Percentiles rank a stretch among this genome's conserved stretches.
Evolutionary conservation across 2,329 filamentous ascomycete genomes (phyloP).

Genomic region (Aspergillus alliaceus): DNA sequence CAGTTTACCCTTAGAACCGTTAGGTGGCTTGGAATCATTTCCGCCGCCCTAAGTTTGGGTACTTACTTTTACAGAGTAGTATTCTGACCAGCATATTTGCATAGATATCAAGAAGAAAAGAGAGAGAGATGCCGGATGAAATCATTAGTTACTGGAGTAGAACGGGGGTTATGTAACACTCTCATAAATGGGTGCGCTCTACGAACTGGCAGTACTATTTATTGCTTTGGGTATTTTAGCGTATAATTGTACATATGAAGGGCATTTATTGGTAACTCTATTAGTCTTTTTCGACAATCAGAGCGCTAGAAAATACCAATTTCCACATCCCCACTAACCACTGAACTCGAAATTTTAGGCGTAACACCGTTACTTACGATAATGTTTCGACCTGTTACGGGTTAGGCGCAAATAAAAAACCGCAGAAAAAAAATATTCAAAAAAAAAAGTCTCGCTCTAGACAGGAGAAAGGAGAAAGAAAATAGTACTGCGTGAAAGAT

Average conservation of each 20-base stretch:
- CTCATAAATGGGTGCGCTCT: background rate
- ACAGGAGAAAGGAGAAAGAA: background rate
- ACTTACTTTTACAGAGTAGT: background rate
- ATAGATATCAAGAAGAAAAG: background rate
- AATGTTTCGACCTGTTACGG: background rate
- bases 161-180: background rate
- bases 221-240: slow-evolving; percentile 4
- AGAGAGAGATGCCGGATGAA: background rate
- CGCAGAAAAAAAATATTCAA: background rate
- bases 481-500: background rate
- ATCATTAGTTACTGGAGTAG: background rate
- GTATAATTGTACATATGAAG: background rate
- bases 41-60: background rate
- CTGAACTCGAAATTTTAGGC: background rate
- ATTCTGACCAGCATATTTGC: background rate
- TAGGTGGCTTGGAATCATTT: background rate
- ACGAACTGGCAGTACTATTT: background rate
- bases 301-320: slow-evolving; percentile 1
- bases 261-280: slow-evolving; percentile 4
- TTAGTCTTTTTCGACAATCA: background rate
- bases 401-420: background rate
- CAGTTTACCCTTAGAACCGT: background rate
- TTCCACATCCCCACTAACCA: background rate
- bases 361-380: slow-evolving; percentile 1
- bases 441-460: too few species aligned